Percentiles rank a stretch among this genome's conserved stretches.
phyloP scores from a whole-genome alignment of 176 grass and related monocot species.

The Ensete glaucum region DNA sequence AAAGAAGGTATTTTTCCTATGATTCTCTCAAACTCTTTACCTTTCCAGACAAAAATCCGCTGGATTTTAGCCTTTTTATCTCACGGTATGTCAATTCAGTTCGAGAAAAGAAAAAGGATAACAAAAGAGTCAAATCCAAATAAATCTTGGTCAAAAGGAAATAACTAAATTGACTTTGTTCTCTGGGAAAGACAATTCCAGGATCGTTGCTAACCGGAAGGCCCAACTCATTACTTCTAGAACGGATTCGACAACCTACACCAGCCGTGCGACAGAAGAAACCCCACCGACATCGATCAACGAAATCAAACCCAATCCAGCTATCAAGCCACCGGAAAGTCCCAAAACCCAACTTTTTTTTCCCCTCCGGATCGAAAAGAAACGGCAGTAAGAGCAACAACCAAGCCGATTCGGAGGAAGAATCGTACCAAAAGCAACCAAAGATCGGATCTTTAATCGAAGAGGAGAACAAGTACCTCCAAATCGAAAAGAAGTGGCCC shows the following conservation, averaged over 20 bases:
- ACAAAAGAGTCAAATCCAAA: constrained; percentile 1
- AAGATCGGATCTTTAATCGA: not conserved
- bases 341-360: not conserved
- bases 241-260: constrained; percentile 2
- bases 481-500: not conserved
- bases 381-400: not conserved
- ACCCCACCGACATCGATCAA: not conserved
- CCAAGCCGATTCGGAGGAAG: not conserved
- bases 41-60: too few relatives aligned
- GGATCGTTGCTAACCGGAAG: too few relatives aligned
- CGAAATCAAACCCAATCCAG: not conserved
- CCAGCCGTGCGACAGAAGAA: not conserved
- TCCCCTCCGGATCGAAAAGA: not conserved
- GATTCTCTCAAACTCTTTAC: too few relatives aligned
- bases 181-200: not conserved
- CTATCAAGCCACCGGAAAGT: not conserved
- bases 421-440: not conserved
- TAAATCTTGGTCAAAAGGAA: not conserved
- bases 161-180: not conserved
- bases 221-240: not conserved
- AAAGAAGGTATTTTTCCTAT: too few relatives aligned
- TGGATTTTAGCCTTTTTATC: not conserved
- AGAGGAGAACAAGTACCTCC: not conserved
- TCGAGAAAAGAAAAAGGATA: not conserved
- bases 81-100: not conserved